Conservation (phyloP, 2,329 filamentous ascomycete species). For the Metarhizium album region DNA sequence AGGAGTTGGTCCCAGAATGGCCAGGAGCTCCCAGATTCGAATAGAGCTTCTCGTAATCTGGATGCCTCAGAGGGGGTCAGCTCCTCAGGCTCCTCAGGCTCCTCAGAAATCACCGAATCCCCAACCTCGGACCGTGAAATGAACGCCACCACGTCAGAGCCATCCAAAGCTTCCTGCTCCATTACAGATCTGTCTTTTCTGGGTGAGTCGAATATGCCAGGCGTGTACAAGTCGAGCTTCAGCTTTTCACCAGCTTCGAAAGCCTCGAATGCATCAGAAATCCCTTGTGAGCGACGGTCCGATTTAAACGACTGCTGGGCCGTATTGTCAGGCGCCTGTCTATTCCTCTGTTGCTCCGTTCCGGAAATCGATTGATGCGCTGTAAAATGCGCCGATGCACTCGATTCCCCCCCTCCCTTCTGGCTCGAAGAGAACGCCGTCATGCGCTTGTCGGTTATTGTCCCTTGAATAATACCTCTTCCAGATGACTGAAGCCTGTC, state of each 20-base stretch:
- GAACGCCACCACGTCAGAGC: conserved; percentile 24
- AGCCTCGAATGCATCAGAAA: neutral
- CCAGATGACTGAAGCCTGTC: conserved; percentile 3
- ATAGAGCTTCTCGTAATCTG: conserved; percentile 28
- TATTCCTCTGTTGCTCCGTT: neutral
- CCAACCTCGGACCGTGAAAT: conserved; percentile 19
- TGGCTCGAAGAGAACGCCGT: neutral
- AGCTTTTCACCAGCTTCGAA: neutral
- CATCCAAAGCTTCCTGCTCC: conserved; percentile 21
- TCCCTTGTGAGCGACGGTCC: neutral
- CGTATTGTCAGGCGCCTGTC: neutral
- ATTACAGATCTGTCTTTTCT: neutral
- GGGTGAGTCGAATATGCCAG: neutral
- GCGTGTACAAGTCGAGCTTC: neutral
- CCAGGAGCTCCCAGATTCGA: conserved; percentile 12
- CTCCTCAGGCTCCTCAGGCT: conserved; percentile 11
- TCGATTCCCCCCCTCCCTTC: conserved; percentile 10
- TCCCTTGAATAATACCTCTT: neutral
- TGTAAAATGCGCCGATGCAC: neutral
- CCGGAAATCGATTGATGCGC: neutral
- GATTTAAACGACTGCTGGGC: neutral
- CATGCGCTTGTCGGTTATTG: neutral
- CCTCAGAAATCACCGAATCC: conserved; percentile 12
- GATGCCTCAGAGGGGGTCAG: conserved; percentile 19
- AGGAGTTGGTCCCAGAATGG: conserved; percentile 34